These are phyloP conservation scores for Cerrena zonata DNA, from an alignment of 1,284 basidiomycete species.

Conservation along the genomic window DNA sequence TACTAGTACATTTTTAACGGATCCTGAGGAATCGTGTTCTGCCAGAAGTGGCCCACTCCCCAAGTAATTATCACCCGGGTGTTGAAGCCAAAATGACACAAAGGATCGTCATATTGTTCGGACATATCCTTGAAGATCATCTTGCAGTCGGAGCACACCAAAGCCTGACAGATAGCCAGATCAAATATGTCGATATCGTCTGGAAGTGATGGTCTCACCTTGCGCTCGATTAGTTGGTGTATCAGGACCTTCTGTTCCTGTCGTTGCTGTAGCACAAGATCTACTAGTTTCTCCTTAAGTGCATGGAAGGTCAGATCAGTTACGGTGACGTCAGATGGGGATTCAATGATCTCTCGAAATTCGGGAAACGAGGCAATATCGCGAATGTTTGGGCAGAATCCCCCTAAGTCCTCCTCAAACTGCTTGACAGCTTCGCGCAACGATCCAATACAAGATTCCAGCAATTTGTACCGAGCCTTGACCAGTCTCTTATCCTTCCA, in stretches of 20 bases:
- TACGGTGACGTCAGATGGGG: neutral
- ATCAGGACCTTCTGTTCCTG: neutral
- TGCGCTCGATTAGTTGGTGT: neutral
- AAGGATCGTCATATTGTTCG: neutral
- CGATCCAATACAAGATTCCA: neutral
- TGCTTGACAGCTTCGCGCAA: neutral
- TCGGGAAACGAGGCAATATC: slow-evolving; percentile 1
- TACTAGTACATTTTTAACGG: no score
- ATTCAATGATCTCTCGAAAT: neutral
- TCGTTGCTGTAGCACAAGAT: neutral
- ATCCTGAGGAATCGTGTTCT: no score
- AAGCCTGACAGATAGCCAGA: neutral
- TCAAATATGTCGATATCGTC: neutral
- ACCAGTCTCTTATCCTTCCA: neutral
- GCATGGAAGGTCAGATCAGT: neutral
- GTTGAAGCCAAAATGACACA: neutral
- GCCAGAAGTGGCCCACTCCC: no score
- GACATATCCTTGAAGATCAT: neutral
- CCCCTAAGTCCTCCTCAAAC: neutral
- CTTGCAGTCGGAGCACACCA: neutral
- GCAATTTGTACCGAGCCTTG: neutral
- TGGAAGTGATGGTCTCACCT: neutral
- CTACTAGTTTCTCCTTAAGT: neutral
- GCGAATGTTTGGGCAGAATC: neutral
- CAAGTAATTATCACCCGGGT: neutral